Evolutionary conservation across 2,329 filamentous ascomycete genomes (phyloP), one percentile per base, ranked within the genome.

Genomic region (Cryphonectria japonica): DNA sequence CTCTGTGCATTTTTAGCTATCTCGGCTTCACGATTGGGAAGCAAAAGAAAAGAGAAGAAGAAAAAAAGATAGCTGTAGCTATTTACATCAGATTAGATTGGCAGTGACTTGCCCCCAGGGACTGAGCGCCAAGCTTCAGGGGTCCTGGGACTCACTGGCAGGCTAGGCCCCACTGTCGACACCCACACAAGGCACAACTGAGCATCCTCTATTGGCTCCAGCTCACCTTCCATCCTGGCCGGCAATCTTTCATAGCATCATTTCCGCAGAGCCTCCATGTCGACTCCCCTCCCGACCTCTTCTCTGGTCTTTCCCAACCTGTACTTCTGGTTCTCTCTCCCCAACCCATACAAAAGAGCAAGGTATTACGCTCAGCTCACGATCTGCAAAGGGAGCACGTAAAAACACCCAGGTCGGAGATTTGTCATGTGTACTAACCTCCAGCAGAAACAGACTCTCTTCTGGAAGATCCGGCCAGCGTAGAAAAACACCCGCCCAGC

Each of bases 261-360:
- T 34, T 50, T 50, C 46, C 46, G 39, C 57, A 68, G 66, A 68
- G 57, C 57, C 57, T 68, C 59, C 57, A 26, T 52, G 26, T 50
- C 37, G 37, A 61, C 14, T 39, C 39, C 26, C 34, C 3, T 34
- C 41, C 29, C 39, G n/a, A n/a, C 52, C 54, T 52, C 13, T 69
- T 14, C 14, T 41, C n/a, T 73, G 73, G 39, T 72, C 75, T 65
- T 74, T 74, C 39, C 75, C 26, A 9, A 5, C 37, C 60, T 64
- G 37, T 13, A 43, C 76, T 62, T 8, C 67, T 64, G 5, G 3
- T 54, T 2, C 70, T 64, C 63, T 60, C 39, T 3, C n/a, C 39
- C 14, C 67, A 43, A 52, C 26, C 61, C 52, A 59, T 75, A 60
- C 72, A 63, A 73, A 73, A 76, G 9, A 70, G 69, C 39, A 69